Conservation (phyloP, 805 yeast genomes). For the Brettanomyces nanus region DNA sequence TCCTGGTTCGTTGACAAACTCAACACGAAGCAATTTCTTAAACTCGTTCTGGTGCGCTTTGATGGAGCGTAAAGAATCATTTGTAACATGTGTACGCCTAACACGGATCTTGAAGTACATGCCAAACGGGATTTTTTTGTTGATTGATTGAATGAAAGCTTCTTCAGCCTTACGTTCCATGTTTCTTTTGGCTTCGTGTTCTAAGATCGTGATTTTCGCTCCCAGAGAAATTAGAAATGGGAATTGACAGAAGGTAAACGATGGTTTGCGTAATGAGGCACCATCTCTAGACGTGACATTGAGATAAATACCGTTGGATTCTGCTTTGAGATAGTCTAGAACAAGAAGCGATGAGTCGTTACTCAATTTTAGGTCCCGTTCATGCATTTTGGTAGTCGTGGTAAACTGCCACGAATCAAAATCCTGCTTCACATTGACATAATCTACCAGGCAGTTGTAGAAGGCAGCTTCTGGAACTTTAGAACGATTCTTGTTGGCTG, state of each 20-base stretch:
- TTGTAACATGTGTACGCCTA: constrained; percentile 56
- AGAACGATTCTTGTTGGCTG: constrained; percentile 36
- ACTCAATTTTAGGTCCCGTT: constrained; percentile 4
- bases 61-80: constrained; percentile 65
- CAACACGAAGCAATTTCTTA: constrained; percentile 68
- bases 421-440: constrained; percentile 66
- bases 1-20: constrained; percentile 84
- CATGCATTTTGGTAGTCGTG: constrained; percentile 17
- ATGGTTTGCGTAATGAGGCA: constrained; percentile 13
- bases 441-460: constrained; percentile 79
- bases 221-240: constrained; percentile 81
- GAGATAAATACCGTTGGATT: constrained; percentile 19
- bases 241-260: constrained; percentile 65
- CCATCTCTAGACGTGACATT: constrained; percentile 29
- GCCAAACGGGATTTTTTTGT: constrained; percentile 50
- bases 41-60: constrained; percentile 50
- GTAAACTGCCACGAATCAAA: constrained; percentile 75
- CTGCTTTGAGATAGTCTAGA: constrained; percentile 37
- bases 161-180: constrained; percentile 88
- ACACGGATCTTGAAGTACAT: constrained; percentile 64
- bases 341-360: constrained; percentile 29
- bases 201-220: constrained; percentile 70
- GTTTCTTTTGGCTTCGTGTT: constrained; percentile 68
- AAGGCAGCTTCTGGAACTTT: constrained; percentile 38
- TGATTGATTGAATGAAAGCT: constrained; percentile 67